phyloP scores from a whole-genome alignment of 805 yeast species.

The Scheffersomyces amazonensis region DNA sequence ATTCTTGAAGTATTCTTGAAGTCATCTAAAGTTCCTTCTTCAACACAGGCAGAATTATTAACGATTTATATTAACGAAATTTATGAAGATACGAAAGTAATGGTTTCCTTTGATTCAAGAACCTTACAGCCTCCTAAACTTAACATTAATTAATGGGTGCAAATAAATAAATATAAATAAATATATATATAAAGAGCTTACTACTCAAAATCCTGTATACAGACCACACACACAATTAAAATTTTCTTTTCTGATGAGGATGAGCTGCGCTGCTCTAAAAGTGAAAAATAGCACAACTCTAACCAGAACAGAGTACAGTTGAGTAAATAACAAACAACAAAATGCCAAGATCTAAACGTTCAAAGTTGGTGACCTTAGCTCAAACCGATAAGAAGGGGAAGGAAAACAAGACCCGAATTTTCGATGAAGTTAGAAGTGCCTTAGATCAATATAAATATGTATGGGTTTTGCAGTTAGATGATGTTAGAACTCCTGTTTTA shows the following conservation, averaged over 20 bases:
- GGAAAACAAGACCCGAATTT: conserved; percentile 86
- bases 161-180: too few relatives aligned
- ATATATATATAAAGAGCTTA: too few relatives aligned
- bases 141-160: too few relatives aligned
- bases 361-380: conserved; percentile 92
- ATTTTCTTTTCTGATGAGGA: conserved; percentile 15
- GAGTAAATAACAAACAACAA: too few relatives aligned
- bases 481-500: conserved; percentile 92
- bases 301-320: too few relatives aligned
- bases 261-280: conserved; percentile 19
- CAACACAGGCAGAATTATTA: conserved; percentile 14
- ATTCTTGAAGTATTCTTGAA: conserved; percentile 11
- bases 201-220: background rate
- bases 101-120: conserved; percentile 1
- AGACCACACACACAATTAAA: background rate
- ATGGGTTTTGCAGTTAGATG: conserved; percentile 85
- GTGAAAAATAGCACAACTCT: background rate
- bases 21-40: conserved; percentile 9
- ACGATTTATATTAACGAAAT: conserved; percentile 7
- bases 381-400: conserved; percentile 95
- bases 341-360: conserved; percentile 97
- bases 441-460: conserved; percentile 74
- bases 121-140: conserved; percentile 7
- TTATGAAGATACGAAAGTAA: background rate
- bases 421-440: conserved; percentile 83